Conservation (phyloP, 1,284 basidiomycete genomes). For the Microbotryomycetes sp. region DNA sequence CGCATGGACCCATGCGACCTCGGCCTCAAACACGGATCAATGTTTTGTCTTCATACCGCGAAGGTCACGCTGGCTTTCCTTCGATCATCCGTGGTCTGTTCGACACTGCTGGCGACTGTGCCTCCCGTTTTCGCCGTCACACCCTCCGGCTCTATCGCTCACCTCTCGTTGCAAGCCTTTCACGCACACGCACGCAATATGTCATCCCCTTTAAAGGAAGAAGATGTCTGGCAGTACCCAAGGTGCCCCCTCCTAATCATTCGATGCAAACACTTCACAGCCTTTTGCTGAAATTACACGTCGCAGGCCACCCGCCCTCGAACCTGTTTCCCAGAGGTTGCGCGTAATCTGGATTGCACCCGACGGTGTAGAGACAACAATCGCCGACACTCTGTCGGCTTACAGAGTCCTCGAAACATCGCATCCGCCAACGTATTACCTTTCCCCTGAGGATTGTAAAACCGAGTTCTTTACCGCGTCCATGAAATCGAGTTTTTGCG, state of each 20-base stretch:
- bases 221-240: slow-evolving; percentile 42
- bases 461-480: slow-evolving; percentile 30
- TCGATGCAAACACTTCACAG: too few relatives aligned
- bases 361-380: slow-evolving; percentile 31
- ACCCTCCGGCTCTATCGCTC: too few relatives aligned
- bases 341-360: slow-evolving; percentile 34
- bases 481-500: slow-evolving; percentile 37
- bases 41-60: too few relatives aligned
- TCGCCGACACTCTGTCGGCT: slow-evolving; percentile 37
- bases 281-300: too few relatives aligned
- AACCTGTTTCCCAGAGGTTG: slow-evolving; percentile 36
- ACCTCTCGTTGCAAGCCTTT: too few relatives aligned
- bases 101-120: too few relatives aligned
- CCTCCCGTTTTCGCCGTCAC: too few relatives aligned
- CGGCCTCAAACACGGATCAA: too few relatives aligned
- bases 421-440: slow-evolving; percentile 42
- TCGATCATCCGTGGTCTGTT: too few relatives aligned
- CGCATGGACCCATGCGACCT: too few relatives aligned
- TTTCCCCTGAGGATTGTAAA: slow-evolving; percentile 34
- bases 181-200: not conserved
- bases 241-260: slow-evolving; percentile 10
- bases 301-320: slow-evolving; percentile 37
- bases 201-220: slow-evolving; percentile 12
- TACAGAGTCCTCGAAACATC: slow-evolving; percentile 41
- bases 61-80: too few relatives aligned